Conservation (phyloP, 192 early-diverging fungal genomes). For the Lobosporangium transversale region DNA sequence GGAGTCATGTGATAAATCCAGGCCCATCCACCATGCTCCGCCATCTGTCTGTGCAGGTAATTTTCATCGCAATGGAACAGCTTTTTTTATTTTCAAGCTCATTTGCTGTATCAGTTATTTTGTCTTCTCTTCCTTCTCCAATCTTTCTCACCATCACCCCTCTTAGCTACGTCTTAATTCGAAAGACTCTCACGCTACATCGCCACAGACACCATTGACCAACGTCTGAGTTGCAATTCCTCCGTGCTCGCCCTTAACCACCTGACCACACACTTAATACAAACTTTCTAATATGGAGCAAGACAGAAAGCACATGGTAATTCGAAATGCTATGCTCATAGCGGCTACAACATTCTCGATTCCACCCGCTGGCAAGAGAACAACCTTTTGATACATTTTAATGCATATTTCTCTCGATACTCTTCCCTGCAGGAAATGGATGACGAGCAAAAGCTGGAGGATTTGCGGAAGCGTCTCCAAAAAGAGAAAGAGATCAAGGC, state of each 20-base stretch:
- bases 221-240: no score
- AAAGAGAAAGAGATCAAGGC: slow-evolving; percentile 53
- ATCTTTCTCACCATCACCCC: background rate
- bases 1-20: background rate
- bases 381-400: no score
- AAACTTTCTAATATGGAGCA: background rate
- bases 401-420: no score
- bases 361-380: no score
- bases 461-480: slow-evolving; percentile 46
- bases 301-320: slow-evolving; percentile 12
- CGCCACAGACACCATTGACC: no score
- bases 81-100: background rate
- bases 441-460: slow-evolving; percentile 46
- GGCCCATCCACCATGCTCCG: background rate
- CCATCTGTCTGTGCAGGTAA: background rate
- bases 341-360: no score
- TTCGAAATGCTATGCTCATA: background rate
- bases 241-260: no score
- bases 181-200: no score
- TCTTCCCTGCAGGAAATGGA: slow-evolving; percentile 30
- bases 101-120: background rate
- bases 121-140: background rate
- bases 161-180: background rate
- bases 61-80: background rate
- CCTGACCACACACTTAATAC: no score